Evolutionary conservation across 2,329 filamentous ascomycete species (phyloP).

Genomic region (Elsinoe ampelina): DNA sequence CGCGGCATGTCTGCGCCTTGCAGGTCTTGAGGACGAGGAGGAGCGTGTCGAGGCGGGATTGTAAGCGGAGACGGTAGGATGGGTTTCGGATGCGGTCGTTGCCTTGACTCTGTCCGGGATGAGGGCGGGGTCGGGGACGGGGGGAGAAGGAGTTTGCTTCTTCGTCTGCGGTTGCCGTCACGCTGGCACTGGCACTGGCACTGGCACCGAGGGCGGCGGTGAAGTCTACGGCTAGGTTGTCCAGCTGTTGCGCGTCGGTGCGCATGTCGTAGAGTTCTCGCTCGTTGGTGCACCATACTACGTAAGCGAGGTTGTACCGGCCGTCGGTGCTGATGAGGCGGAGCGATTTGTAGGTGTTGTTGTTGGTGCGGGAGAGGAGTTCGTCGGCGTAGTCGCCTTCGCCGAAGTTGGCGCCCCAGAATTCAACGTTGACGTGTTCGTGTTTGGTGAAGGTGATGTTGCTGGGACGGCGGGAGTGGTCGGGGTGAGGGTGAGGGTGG

Average conservation of each 20-base stretch:
- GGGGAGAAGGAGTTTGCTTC: neutral
- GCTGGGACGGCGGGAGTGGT: constrained; percentile 15
- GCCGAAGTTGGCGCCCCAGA: constrained; percentile 31
- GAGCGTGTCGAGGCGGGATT: constrained; percentile 24
- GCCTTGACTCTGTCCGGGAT: too few species aligned
- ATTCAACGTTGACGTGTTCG: constrained; percentile 39
- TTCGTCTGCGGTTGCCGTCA: neutral
- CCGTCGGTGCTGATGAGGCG: constrained; percentile 19
- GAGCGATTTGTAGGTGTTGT: constrained; percentile 27
- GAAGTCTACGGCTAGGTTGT: constrained; percentile 14
- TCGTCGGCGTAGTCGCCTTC: constrained; percentile 25
- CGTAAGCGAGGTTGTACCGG: constrained; percentile 53
- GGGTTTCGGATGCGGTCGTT: neutral
- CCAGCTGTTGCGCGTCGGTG: constrained; percentile 16
- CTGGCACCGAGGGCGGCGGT: neutral
- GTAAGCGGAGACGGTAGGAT: neutral
- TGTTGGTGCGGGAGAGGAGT: constrained; percentile 16
- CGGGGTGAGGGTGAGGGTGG: neutral
- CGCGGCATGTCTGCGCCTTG: constrained; percentile 22
- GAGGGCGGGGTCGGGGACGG: too few species aligned
- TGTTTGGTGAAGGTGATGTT: constrained; percentile 26
- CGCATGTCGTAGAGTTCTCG: constrained; percentile 53
- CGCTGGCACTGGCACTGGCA: neutral
- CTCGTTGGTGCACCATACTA: constrained; percentile 60
- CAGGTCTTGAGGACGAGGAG: constrained; percentile 28